Evolutionary conservation across 2,329 filamentous ascomycete species (phyloP).

Genomic region (Fusarium sp.): DNA sequence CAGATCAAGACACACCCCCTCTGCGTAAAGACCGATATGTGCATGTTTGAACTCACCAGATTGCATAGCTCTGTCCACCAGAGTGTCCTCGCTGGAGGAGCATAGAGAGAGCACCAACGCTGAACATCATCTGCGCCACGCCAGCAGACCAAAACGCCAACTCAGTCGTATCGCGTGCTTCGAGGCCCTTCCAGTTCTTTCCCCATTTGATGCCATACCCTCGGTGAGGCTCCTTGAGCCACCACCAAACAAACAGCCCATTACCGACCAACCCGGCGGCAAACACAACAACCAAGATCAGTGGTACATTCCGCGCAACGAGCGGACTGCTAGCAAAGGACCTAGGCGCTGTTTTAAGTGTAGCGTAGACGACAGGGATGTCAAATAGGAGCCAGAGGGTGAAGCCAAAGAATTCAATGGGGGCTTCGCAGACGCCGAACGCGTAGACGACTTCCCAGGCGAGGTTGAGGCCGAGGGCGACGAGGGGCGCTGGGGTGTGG

Average conservation of each 20-base stretch:
- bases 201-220: constrained; percentile 59
- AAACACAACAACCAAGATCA: constrained; percentile 52
- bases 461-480: constrained; percentile 62
- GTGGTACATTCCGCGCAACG: constrained; percentile 55
- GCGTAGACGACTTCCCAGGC: constrained; percentile 65
- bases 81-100: constrained; percentile 60
- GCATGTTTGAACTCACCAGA: constrained; percentile 58
- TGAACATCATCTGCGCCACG: constrained; percentile 56
- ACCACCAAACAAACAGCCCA: constrained; percentile 60
- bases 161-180: constrained; percentile 61
- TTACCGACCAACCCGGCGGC: constrained; percentile 54
- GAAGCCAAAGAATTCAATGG: constrained; percentile 59
- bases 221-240: constrained; percentile 56
- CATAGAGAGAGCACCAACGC: constrained; percentile 56
- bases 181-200: constrained; percentile 56
- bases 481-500: constrained; percentile 62
- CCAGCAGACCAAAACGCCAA: constrained; percentile 62
- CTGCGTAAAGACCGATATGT: constrained; percentile 13
- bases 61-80: constrained; percentile 60
- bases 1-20: constrained; percentile 33
- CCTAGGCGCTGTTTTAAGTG: constrained; percentile 56
- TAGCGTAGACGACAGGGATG: constrained; percentile 59
- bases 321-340: constrained; percentile 58
- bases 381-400: constrained; percentile 63
- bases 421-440: constrained; percentile 58